Base-by-base conservation (phyloP, 306 rosid genomes). In the Vigna nakashimae region DNA sequence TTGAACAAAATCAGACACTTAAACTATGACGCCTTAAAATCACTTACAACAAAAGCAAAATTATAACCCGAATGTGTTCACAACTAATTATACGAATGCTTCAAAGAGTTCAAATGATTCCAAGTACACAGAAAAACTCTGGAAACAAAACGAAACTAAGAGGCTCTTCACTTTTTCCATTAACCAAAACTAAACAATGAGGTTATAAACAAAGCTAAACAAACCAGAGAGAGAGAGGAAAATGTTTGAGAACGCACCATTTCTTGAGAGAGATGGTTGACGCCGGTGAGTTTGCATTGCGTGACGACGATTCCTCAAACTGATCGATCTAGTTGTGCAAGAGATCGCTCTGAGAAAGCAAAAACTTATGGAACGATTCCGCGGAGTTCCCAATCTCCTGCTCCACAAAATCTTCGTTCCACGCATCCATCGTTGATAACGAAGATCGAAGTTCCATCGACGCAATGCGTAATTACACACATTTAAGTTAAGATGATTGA, bases 251-350 rank as follows among this genome's bases (percentile, higher is more conserved):
- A 68, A 45, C 87, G 65, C 77, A 96, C 99, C 99, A 96, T 96
- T 67, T 96, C 99, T 79, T 96, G 99, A 43, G 99, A 90, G 48
- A 96, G 96, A 82, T 98, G 99, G 88, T 96, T 96, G 82, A 88
- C 94, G 53, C 99, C 96, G 59, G 99, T 96, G 88, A 96, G 98
- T 16, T 87, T 88, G 91, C 99, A 96, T 85, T 96, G 99, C 34
- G 89, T 85, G 56, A 87, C 94, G 12, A 96, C 96, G 34, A 96
- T 82, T 66, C 86, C 80, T 91, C 96, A 71, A 96, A 84, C 89
- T 96, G 90, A 24, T 96, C 96, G 87, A 92, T 84, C 96, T 96
- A 98, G 81, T 77, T 87, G 70, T 93, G 97, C 78, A 96, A 87
- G 9, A 96, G 90, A 49, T 92, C 96, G 66, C 78, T 82, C 77